These are phyloP conservation scores for Fusarium sp. DNA, from an alignment of 2,329 filamentous ascomycete genomes.

Conservation along the genomic window DNA sequence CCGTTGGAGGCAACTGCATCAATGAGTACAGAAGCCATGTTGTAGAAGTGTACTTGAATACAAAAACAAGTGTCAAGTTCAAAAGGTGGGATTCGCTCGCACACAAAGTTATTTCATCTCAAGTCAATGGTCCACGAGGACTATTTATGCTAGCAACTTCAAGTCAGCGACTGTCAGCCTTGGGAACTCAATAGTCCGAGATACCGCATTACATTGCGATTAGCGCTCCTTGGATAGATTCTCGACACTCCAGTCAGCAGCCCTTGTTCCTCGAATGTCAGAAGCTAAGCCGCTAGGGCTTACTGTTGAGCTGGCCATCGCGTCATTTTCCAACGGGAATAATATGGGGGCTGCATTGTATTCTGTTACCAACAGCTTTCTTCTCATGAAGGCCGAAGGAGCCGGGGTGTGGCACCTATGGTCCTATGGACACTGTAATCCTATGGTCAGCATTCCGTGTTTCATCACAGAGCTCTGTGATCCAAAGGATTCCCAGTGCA, in stretches of 20 bases:
- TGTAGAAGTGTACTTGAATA: neutral
- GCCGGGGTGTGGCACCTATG: neutral
- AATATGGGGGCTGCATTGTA: neutral
- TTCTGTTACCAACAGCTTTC: neutral
- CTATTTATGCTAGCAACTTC: neutral
- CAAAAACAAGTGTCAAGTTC: neutral
- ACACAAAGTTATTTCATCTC: neutral
- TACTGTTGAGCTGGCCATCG: neutral
- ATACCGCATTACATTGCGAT: neutral
- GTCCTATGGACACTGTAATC: neutral
- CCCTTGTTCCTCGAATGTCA: neutral
- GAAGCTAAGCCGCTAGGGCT: neutral
- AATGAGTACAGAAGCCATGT: constrained; percentile 6
- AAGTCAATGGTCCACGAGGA: neutral
- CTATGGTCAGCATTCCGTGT: neutral
- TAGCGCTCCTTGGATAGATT: neutral
- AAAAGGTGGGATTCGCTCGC: neutral
- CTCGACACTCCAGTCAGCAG: neutral
- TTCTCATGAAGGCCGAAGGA: neutral
- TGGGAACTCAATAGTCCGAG: neutral
- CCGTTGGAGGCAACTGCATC: constrained; percentile 18
- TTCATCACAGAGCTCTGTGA: neutral
- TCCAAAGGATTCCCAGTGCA: neutral
- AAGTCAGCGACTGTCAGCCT: neutral
- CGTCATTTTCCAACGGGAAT: neutral